These are phyloP conservation scores for Cyphellophora attinorum DNA, from an alignment of 2,329 filamentous ascomycete genomes.

Conservation along the genomic window DNA sequence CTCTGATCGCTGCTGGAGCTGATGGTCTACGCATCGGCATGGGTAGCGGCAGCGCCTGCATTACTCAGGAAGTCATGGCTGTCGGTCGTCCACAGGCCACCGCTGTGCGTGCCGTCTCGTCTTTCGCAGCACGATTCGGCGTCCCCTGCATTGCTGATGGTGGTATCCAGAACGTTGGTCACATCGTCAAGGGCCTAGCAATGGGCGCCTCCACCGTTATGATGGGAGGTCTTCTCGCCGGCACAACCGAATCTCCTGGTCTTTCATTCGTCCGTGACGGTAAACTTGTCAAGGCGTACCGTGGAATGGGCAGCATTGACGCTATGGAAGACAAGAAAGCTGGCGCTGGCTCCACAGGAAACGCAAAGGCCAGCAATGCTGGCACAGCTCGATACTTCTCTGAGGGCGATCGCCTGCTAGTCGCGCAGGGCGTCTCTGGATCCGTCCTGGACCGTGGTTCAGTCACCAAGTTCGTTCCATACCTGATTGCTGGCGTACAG, in stretches of 20 bases:
- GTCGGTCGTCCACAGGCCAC: conserved; percentile 93
- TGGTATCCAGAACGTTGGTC: conserved; percentile 95
- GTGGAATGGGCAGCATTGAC: conserved; percentile 97
- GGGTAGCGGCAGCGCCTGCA: conserved; percentile 96
- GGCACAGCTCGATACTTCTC: conserved; percentile 98
- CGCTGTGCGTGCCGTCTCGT: conserved; percentile 79
- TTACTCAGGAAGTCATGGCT: conserved; percentile 99
- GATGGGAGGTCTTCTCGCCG: conserved; percentile 97
- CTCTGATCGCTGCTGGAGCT: conserved; percentile 83
- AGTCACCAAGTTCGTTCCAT: conserved; percentile 90
- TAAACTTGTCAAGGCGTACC: conserved; percentile 97
- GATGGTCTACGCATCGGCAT: conserved; percentile 97
- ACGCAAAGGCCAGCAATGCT: conserved; percentile 66
- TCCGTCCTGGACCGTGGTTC: conserved; percentile 52
- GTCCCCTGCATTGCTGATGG: conserved; percentile 97
- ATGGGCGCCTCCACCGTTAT: conserved; percentile 93
- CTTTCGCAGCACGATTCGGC: conserved; percentile 85
- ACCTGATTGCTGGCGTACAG: conserved; percentile 89
- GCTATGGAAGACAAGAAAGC: conserved; percentile 99
- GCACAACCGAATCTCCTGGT: conserved; percentile 93
- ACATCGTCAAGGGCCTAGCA: conserved; percentile 96
- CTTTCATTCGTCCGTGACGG: conserved; percentile 95
- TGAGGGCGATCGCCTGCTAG: conserved; percentile 86
- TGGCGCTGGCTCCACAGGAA: conserved; percentile 58
- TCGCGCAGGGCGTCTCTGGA: conserved; percentile 93